A percentile compares a stretch with the other conserved stretches of the same genome.
Evolutionary conservation across 495 filamentous ascomycete genomes (phyloP).

Genomic region (Xylaria scruposa): DNA sequence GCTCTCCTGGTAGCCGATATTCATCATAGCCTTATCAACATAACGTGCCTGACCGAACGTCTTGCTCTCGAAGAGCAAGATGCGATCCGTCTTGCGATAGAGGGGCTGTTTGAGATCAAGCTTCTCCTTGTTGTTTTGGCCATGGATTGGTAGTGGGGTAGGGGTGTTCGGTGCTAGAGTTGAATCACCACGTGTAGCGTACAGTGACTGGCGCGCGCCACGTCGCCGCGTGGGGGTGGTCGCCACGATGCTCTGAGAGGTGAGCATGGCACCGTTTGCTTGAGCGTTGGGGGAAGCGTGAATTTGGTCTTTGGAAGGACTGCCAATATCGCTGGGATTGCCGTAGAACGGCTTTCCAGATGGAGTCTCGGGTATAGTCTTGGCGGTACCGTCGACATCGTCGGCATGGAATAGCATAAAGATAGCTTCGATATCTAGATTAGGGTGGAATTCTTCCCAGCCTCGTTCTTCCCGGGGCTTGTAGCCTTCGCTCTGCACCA

Average conservation of each 20-base stretch:
- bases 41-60: conserved; percentile 61
- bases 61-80: conserved; percentile 63
- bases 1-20: conserved; percentile 92
- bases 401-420: conserved; percentile 81
- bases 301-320: conserved; percentile 48
- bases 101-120: conserved; percentile 65
- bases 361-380: conserved; percentile 51
- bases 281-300: conserved; percentile 38
- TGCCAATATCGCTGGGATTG: conserved; percentile 44
- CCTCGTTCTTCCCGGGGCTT: conserved; percentile 95
- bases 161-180: conserved; percentile 50
- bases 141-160: conserved; percentile 59
- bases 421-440: conserved; percentile 82
- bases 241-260: conserved; percentile 32
- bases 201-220: conserved; percentile 53
- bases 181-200: conserved; percentile 53
- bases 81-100: conserved; percentile 62
- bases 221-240: conserved; percentile 56
- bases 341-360: conserved; percentile 32
- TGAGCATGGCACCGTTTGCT: conserved; percentile 23
- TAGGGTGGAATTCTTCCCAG: conserved; percentile 96
- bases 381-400: conserved; percentile 76
- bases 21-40: conserved; percentile 92
- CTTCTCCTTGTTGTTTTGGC: conserved; percentile 62
- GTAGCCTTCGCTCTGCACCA: conserved; percentile 90